phyloP scores from a whole-genome alignment of 192 early-diverging fungal genomes.

The Podila verticillata region DNA sequence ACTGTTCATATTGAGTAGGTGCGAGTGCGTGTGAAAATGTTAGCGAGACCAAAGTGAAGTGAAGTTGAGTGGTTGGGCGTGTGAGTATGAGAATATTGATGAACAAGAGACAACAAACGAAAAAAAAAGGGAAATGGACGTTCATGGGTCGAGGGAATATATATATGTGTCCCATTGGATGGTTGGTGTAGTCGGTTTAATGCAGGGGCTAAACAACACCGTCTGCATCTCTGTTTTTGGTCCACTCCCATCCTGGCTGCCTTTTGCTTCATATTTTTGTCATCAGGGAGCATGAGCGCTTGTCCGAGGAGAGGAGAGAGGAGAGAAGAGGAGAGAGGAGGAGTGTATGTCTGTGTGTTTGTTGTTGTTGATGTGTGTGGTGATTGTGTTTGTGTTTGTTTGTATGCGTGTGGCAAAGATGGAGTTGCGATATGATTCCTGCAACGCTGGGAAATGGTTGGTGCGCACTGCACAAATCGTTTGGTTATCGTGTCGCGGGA shows the following conservation, averaged over 20 bases:
- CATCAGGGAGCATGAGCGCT: neutral
- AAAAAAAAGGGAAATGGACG: neutral
- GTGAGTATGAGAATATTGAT: neutral
- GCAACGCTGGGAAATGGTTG: neutral
- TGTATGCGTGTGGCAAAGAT: neutral
- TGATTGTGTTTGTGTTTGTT: neutral
- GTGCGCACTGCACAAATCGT: too few species aligned
- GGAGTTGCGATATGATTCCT: neutral
- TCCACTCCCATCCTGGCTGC: too few species aligned
- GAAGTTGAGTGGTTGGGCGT: neutral
- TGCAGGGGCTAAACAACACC: neutral
- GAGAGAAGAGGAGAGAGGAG: neutral
- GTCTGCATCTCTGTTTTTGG: too few species aligned
- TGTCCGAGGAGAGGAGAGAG: neutral
- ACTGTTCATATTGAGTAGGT: neutral
- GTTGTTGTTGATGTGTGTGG: neutral
- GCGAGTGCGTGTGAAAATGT: too few species aligned
- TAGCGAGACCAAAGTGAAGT: neutral
- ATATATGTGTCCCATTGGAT: neutral
- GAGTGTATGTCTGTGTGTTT: neutral
- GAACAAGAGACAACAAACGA: neutral
- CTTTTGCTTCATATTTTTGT: too few species aligned
- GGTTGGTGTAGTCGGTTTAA: neutral
- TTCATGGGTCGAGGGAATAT: neutral
- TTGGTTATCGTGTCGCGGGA: too few species aligned